Base-by-base conservation (phyloP, 208 protist genomes). In the Acanthamoeba divionensis region DNA sequence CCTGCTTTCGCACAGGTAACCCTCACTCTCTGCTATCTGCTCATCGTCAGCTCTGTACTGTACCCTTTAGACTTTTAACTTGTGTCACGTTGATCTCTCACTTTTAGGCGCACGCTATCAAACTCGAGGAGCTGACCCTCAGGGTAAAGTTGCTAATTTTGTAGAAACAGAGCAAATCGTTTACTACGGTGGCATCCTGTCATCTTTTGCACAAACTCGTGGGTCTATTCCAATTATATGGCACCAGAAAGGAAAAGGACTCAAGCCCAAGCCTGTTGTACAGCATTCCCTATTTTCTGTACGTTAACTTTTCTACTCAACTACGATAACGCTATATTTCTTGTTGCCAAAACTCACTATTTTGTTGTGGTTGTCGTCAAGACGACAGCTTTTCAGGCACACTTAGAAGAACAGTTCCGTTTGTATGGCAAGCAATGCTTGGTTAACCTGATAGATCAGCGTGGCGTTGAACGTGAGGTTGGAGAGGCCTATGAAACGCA, bases 121-220 rank as follows among this genome's bases (percentile, higher is more conserved):
- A 57, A 90, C 66, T 2, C 67, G 95, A 36, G 95, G 95, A 45
- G 86, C 93, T 1, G 93, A 96, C 75, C 48, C 69, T 15, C 31
- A 86, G 0, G 94, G 95, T 26, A 26, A 94, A 52, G 90, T 93
- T 8, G 94, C 95, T 47, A 97, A 97, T 85, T 97, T 94, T 90
- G 94, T 93, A 48, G 95, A 96, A 36, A 96, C 94, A 10, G 95
- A 97, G 91, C 95, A 96, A 55, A 75, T 96, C 2, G 67, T 89
- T 2, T 7, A 73, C 60, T 66, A 73, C 38, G 38, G 38, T 60
- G 50, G 91, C 55, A 71, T 91, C 21, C 24, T 69, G 9, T 83
- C 89, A 1, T 95, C 93, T 12, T 95, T 93, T 44, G 92, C 95
- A 12, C 92, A 96, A 54, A 87, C 89, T 7, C 67, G 95, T 47